phyloP scores from a whole-genome alignment of 768 basidiomycete genomes.

The Lentinula edodes region DNA sequence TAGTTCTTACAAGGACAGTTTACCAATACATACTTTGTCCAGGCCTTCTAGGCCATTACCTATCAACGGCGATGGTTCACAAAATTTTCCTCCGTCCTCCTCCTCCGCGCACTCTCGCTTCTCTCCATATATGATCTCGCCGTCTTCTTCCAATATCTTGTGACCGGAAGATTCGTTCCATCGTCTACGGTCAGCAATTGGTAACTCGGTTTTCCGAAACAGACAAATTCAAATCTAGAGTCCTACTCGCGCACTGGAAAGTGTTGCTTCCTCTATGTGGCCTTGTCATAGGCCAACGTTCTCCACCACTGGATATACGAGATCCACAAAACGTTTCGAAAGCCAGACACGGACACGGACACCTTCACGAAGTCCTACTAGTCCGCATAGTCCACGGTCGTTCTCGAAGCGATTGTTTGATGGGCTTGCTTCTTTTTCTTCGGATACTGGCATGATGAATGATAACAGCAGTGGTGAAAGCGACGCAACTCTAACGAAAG shows the following conservation, averaged over 20 bases:
- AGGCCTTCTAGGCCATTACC: slow-evolving; percentile 31
- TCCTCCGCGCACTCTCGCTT: slow-evolving; percentile 19
- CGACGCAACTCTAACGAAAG: slow-evolving; percentile 25
- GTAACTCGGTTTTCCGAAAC: slow-evolving; percentile 25
- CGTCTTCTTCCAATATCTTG: slow-evolving; percentile 17
- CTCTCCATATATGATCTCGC: slow-evolving; percentile 9
- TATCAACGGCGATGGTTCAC: slow-evolving; percentile 32
- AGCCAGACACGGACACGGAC: slow-evolving; percentile 21
- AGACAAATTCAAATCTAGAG: slow-evolving; percentile 17
- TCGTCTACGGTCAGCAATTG: slow-evolving; percentile 59
- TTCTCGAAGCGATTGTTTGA: slow-evolving; percentile 11
- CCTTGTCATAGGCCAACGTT: neutral
- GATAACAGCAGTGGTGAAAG: slow-evolving; percentile 7
- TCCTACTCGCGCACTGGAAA: neutral
- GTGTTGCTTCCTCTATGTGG: neutral
- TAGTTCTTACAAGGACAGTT: slow-evolving; percentile 33
- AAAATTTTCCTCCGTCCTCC: slow-evolving; percentile 18
- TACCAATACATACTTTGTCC: slow-evolving; percentile 28
- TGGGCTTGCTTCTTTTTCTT: neutral
- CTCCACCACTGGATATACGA: neutral
- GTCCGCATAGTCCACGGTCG: slow-evolving; percentile 35
- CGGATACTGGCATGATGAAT: slow-evolving; percentile 1
- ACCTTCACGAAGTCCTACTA: slow-evolving; percentile 63
- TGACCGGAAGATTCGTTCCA: slow-evolving; percentile 55
- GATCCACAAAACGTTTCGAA: neutral